Evolutionary conservation across 2,329 filamentous ascomycete species (phyloP).

Genomic region (Fusarium siculi): DNA sequence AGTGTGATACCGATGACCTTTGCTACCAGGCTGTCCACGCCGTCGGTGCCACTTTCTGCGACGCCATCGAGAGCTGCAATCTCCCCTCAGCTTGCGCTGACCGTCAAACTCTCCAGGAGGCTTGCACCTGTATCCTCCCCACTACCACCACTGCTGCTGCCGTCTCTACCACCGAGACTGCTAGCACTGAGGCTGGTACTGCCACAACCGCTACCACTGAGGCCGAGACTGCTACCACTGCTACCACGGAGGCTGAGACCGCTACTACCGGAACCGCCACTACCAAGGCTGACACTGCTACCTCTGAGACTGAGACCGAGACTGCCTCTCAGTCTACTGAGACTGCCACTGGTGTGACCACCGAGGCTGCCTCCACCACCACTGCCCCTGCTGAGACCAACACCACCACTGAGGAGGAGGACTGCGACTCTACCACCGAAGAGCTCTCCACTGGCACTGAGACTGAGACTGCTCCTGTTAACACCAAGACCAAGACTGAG

Average conservation of each 20-base stretch:
- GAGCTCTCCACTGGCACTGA: slow-evolving; percentile 4
- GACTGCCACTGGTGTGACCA: not conserved
- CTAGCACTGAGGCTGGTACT: slow-evolving; percentile 13
- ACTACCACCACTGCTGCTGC: not conserved
- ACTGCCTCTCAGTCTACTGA: not conserved
- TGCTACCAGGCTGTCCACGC: slow-evolving; percentile 9
- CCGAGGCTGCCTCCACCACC: slow-evolving; percentile 10
- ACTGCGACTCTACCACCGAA: slow-evolving; percentile 9
- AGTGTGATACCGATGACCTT: slow-evolving; percentile 5
- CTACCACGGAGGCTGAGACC: not conserved
- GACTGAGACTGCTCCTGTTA: not conserved
- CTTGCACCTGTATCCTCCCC: not conserved
- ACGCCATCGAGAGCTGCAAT: fast-evolving
- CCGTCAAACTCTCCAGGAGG: not conserved
- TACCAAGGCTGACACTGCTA: slow-evolving; percentile 5
- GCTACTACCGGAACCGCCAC: not conserved
- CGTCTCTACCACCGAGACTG: slow-evolving; percentile 5
- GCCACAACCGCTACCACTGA: not conserved
- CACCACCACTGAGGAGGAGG: slow-evolving; percentile 13
- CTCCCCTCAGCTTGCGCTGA: not conserved
- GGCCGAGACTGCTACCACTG: not conserved
- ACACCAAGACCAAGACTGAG: not conserved
- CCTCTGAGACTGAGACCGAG: not conserved
- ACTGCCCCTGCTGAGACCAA: slow-evolving; percentile 8
- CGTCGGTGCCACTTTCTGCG: not conserved